Base-by-base conservation (phyloP, 2,329 filamentous ascomycete genomes). In the Ascochyta fabae region DNA sequence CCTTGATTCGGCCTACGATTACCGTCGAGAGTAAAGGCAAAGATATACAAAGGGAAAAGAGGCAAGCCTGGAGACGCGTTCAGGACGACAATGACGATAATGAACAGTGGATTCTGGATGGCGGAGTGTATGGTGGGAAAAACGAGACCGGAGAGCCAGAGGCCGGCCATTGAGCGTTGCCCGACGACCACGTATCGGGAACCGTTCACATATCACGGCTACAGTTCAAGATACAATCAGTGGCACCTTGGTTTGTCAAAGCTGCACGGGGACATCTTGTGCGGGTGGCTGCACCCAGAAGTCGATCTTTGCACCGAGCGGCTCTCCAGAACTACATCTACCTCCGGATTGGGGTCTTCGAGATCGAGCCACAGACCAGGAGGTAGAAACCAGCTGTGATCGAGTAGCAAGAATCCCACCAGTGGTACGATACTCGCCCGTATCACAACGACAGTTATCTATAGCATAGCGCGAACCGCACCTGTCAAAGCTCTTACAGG, bases 1-100 rank as follows among this genome's bases (percentile, higher is more conserved):
- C 82, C 0, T 68, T 91, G 60, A 88, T 92, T 61, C 82, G 84
- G 62, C 89, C 89, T 0, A 83, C 87, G 3, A 79, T 79, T 40
- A 77, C 73, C 51, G 62, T 73, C 0, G 60, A 87, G 64, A 83
- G 78, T 10, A 85, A 86, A 65, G 83, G 79, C 6, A 79, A 77
- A 48, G 77, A 70, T 12, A 74, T 69, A 40, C 64, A 72, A 46
- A 53, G 64, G 26, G 77, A 76, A 54, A 75, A 70, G 60, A 74
- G 68, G 56, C 77, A 71, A 35, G 73, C 73, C 4, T 83, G 81
- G 81, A 71, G 81, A 41, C 74, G 80, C 36, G 81, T 83, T 4
- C 81, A 83, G 60, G 81, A 83, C 65, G 81, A 83, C 58, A 77
- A 78, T 13, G 79, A 83, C 48, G 81, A 83, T 59, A 83, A 83